Conservation (phyloP, 257 asterid species). For the Apocynum venetum region DNA sequence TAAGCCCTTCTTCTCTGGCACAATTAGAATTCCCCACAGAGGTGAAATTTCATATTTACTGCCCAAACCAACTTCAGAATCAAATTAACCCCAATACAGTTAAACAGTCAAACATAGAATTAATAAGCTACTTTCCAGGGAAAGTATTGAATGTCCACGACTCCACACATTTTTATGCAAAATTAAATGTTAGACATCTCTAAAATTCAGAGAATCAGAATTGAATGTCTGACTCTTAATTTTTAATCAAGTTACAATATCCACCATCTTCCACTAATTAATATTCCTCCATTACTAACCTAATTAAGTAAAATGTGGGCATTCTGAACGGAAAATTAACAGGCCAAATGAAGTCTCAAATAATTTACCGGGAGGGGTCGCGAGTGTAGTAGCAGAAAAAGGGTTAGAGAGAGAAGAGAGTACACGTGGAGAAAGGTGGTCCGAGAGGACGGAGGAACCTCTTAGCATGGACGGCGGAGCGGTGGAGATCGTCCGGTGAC, state of each 20-base stretch:
- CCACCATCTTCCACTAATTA: no score
- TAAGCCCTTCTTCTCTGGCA: constrained; percentile 80
- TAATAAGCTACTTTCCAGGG: not conserved
- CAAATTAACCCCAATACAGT: not conserved
- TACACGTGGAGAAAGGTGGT: constrained; percentile 20
- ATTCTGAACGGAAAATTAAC: no score
- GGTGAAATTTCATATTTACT: constrained; percentile 51
- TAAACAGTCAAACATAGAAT: not conserved
- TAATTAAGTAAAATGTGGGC: no score
- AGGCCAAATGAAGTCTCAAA: no score
- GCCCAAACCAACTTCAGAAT: constrained; percentile 6
- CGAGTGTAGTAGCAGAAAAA: constrained; percentile 35
- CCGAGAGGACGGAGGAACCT: constrained; percentile 24
- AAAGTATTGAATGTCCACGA: no score
- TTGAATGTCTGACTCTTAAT: no score
- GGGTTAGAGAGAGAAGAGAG: constrained; percentile 31
- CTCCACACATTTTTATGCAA: no score
- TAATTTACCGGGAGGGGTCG: constrained; percentile 32
- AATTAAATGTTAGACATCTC: no score
- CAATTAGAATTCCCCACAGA: constrained; percentile 83
- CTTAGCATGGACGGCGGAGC: constrained; percentile 44
- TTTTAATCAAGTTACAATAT: no score
- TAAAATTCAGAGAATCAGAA: no score
- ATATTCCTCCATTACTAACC: no score
- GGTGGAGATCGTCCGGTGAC: constrained; percentile 51